Percentiles rank a stretch among this genome's conserved stretches.
These are phyloP conservation scores for Ettlia oleoabundans DNA, from an alignment of 139 green algal species.

Conservation along the genomic window DNA sequence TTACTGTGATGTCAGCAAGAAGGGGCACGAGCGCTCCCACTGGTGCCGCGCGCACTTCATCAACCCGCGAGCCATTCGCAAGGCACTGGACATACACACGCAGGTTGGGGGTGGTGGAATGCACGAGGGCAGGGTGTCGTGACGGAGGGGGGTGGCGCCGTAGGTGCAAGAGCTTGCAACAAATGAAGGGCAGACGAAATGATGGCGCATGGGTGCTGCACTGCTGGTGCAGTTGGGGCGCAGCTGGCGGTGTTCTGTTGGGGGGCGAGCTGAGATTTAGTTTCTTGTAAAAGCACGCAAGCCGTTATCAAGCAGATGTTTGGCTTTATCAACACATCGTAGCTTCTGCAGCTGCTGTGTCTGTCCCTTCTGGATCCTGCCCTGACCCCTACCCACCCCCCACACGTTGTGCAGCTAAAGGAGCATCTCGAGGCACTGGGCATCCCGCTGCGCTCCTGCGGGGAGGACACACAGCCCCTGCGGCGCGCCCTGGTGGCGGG, in stretches of 20 bases:
- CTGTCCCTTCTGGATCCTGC: background rate
- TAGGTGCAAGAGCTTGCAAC: background rate
- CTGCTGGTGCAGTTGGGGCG: too few relatives aligned
- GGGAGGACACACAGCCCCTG: slow-evolving; percentile 61
- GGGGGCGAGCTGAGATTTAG: too few relatives aligned
- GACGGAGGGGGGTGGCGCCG: slow-evolving; percentile 58
- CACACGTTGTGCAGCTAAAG: slow-evolving; percentile 41
- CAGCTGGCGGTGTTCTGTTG: too few relatives aligned
- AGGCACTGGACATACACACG: slow-evolving; percentile 75
- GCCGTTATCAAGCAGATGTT: too few relatives aligned
- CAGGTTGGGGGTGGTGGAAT: slow-evolving; percentile 55
- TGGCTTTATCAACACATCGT: too few relatives aligned
- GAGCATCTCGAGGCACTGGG: slow-evolving; percentile 41
- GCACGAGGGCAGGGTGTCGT: background rate
- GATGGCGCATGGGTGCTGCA: too few relatives aligned
- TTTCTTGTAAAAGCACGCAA: too few relatives aligned
- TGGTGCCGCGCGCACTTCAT: slow-evolving; percentile 63
- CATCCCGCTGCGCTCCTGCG: slow-evolving; percentile 57
- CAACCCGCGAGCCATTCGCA: slow-evolving; percentile 65
- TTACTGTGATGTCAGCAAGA: slow-evolving; percentile 52
- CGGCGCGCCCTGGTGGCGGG: slow-evolving; percentile 67
- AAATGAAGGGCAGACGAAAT: too few relatives aligned
- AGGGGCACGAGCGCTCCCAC: slow-evolving; percentile 7
- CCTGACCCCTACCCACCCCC: background rate
- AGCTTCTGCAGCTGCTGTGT: background rate